Conservation (phyloP, 768 basidiomycete genomes). For the Inosperma sp. region DNA sequence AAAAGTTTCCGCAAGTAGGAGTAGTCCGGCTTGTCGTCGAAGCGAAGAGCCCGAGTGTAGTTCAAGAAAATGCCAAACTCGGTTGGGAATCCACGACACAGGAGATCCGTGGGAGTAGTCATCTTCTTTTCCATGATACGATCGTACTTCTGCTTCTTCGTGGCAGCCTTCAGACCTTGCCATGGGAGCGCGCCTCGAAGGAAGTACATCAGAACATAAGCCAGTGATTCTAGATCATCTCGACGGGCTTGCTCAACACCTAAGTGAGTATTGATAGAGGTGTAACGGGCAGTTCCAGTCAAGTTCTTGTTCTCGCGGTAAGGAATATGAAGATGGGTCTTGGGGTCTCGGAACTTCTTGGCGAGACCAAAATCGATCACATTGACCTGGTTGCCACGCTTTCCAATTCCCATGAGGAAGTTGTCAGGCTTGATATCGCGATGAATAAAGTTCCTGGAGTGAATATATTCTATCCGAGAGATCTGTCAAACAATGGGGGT, state of each 20-base stretch:
- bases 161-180: conserved; percentile 99
- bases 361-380: conserved; percentile 98
- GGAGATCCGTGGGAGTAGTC: conserved; percentile 94
- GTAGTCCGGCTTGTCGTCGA: conserved; percentile 99
- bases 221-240: conserved; percentile 96
- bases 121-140: conserved; percentile 99
- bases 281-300: conserved; percentile 98
- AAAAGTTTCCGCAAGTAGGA: conserved; percentile 99
- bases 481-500: conserved; percentile 51
- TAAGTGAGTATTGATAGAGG: conserved; percentile 97
- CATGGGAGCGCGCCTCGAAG: conserved; percentile 96
- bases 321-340: conserved; percentile 99
- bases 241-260: conserved; percentile 98
- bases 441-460: conserved; percentile 97
- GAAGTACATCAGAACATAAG: conserved; percentile 99
- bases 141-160: conserved; percentile 99
- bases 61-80: conserved; percentile 99
- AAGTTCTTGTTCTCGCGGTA: conserved; percentile 99
- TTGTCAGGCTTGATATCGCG: conserved; percentile 99
- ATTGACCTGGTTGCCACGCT: conserved; percentile 99
- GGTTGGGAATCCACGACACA: conserved; percentile 99
- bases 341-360: conserved; percentile 99
- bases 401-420: conserved; percentile 99
- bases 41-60: conserved; percentile 97
- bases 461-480: conserved; percentile 98